Evolutionary conservation across 345 rosid species (phyloP), one percentile per base, ranked within the genome.

Genomic region (Pistacia atlantica): DNA sequence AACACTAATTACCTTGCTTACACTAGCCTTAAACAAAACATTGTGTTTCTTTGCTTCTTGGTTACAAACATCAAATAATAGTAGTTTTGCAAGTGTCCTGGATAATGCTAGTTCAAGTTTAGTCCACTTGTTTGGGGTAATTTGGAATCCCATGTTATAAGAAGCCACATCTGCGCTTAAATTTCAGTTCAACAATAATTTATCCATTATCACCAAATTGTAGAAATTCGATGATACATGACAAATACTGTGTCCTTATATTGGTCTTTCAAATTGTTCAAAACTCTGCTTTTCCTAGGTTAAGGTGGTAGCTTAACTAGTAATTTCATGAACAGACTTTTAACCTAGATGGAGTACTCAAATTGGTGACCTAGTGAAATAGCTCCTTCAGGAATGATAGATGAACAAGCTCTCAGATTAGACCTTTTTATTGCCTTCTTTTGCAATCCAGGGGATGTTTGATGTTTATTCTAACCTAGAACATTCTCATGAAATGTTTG

Each of bases 211-310:
- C n/a, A 28, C 20, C 16, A 20, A 45, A 35, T 57, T 72, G 42
- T 46, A 14, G 12, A 42, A 51, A 51, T 51, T 68, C 72, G 58
- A 25, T 68, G 59, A 68, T 51, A 60, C 59, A 73, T 48, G 57
- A 28, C 58, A 48, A 16, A 31, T 37, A 13, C 48, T n/a, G 4
- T 61, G 46, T 48, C 10, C 46, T 22, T 48, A 16, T 13, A 6
- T 60, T 46, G 59, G 65, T 38, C 69, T 37, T 65, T 63, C 54
- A 9, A 35, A 48, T 37, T 13, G 48, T 65, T 42, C 25, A 17
- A 11, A 65, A 38, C 69, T 65, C 22, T 38, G 51, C 52, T 65
- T 65, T 65, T 17, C 49, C 11, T 7, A 38, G 46, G 28, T 25
- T 38, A 18, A 65, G 49, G 22, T 65, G 20, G 25, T 65, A 18